Conservation (phyloP, 768 basidiomycete genomes). For the button mushroom (Agaricus bisporus) region DNA sequence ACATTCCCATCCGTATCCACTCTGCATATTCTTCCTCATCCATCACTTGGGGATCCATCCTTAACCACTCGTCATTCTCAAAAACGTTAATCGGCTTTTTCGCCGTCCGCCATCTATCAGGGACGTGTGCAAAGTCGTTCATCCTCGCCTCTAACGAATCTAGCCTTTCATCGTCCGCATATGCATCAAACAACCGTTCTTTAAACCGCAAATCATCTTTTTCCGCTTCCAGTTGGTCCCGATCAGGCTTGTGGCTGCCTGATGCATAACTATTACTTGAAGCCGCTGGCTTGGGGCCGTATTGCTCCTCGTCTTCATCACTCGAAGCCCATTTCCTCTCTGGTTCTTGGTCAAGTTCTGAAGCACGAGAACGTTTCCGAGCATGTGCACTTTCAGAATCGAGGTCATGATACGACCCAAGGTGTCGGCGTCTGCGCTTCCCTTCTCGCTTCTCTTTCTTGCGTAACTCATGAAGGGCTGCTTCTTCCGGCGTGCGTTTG, state of each 20-base stretch:
- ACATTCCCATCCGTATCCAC: slow-evolving; percentile 85
- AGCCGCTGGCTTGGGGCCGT: slow-evolving; percentile 17
- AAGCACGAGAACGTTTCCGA: slow-evolving; percentile 19
- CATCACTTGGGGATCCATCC: slow-evolving; percentile 46
- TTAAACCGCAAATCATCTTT: slow-evolving; percentile 62
- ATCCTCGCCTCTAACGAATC: slow-evolving; percentile 57
- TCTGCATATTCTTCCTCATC: slow-evolving; percentile 86
- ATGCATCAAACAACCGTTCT: slow-evolving; percentile 67
- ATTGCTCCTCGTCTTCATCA: slow-evolving; percentile 31
- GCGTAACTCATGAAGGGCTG: slow-evolving; percentile 35
- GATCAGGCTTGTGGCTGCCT: slow-evolving; percentile 28
- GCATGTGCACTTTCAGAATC: slow-evolving; percentile 17
- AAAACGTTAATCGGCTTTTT: slow-evolving; percentile 19
- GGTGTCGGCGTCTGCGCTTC: slow-evolving; percentile 19
- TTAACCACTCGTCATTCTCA: slow-evolving; percentile 34
- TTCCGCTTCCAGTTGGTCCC: slow-evolving; percentile 44
- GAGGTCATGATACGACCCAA: slow-evolving; percentile 12
- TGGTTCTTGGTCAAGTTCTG: slow-evolving; percentile 17
- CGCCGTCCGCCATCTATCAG: slow-evolving; percentile 54
- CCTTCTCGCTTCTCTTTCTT: slow-evolving; percentile 33
- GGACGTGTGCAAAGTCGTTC: slow-evolving; percentile 68
- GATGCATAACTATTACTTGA: slow-evolving; percentile 11
- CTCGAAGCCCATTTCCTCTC: slow-evolving; percentile 46
- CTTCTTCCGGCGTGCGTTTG: slow-evolving; percentile 60
- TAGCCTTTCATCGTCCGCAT: slow-evolving; percentile 67